phyloP scores from a whole-genome alignment of 1,284 basidiomycete species.

The Rhodotorula sp. region DNA sequence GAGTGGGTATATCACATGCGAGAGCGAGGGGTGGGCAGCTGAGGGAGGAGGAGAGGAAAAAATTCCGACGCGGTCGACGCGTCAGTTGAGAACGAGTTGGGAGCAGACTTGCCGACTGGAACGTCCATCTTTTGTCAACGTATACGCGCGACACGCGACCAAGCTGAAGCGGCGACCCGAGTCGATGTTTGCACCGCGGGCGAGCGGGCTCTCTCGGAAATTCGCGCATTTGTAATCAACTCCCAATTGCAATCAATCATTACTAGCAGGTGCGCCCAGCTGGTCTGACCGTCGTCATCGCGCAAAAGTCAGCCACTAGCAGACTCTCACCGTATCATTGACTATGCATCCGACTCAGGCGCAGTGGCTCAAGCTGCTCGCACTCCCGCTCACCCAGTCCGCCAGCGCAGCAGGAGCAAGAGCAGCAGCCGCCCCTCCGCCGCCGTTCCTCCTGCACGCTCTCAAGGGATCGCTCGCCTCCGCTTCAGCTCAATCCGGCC shows the following conservation, averaged over 20 bases:
- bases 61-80: background rate
- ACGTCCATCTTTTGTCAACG: background rate
- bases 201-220: too few relatives aligned
- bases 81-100: background rate
- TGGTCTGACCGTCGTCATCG: too few relatives aligned
- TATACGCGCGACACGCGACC: background rate
- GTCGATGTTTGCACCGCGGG: too few relatives aligned
- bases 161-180: too few relatives aligned
- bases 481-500: background rate
- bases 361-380: conserved; percentile 26
- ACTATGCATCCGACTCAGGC: conserved; percentile 11
- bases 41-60: background rate
- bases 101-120: background rate
- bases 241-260: too few relatives aligned
- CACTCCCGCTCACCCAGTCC: conserved; percentile 30
- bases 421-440: background rate
- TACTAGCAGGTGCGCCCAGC: too few relatives aligned
- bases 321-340: background rate
- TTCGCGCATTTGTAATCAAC: too few relatives aligned
- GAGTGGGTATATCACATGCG: background rate
- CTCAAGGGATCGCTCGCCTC: conserved; percentile 11
- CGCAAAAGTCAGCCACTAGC: background rate
- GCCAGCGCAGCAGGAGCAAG: background rate
- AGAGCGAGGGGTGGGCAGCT: background rate
- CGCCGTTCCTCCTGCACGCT: conserved; percentile 33